phyloP scores from a whole-genome alignment of 2,329 filamentous ascomycete genomes.

The Graphilbum sp. region DNA sequence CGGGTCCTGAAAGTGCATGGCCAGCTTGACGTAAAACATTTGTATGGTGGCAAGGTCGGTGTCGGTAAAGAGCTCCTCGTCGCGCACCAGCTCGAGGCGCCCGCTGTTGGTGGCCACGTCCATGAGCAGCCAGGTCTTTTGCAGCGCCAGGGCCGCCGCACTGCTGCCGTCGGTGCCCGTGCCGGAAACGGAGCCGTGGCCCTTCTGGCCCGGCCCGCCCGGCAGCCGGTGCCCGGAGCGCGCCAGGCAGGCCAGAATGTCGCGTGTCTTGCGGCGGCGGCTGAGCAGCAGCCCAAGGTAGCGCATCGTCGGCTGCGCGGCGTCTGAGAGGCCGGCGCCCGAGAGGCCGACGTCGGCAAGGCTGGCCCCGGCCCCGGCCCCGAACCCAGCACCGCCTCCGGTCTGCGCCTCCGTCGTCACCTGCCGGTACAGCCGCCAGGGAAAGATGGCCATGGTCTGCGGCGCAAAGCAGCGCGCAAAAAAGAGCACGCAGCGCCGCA shows the following conservation, averaged over 20 bases:
- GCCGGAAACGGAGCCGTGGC: slow-evolving; percentile 6
- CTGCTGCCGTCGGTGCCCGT: neutral
- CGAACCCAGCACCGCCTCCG: too few species aligned
- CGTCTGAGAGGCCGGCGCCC: neutral
- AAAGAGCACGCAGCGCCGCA: slow-evolving; percentile 39
- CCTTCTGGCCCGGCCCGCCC: neutral
- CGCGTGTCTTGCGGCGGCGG: slow-evolving; percentile 36
- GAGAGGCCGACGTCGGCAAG: neutral
- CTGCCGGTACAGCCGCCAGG: slow-evolving; percentile 39
- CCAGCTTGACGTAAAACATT: slow-evolving; percentile 55
- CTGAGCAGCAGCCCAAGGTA: slow-evolving; percentile 53
- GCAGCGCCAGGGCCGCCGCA: slow-evolving; percentile 22
- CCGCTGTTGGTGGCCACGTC: slow-evolving; percentile 7
- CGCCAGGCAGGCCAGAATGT: slow-evolving; percentile 47
- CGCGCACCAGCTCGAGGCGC: slow-evolving; percentile 32
- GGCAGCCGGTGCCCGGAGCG: slow-evolving; percentile 42
- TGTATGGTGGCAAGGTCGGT: slow-evolving; percentile 44
- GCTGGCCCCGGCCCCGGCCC: too few species aligned
- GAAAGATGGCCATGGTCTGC: slow-evolving; percentile 39
- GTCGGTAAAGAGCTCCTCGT: slow-evolving; percentile 34
- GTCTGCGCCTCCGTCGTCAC: slow-evolving; percentile 5
- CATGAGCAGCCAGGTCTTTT: slow-evolving; percentile 45
- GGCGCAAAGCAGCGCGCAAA: slow-evolving; percentile 38
- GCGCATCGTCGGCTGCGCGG: slow-evolving; percentile 22
- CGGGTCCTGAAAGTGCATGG: slow-evolving; percentile 52